A percentile compares a stretch with the other conserved stretches of the same genome.
Conservation (phyloP, 2,329 filamentous ascomycete species). For the Fusarium equiseti region DNA sequence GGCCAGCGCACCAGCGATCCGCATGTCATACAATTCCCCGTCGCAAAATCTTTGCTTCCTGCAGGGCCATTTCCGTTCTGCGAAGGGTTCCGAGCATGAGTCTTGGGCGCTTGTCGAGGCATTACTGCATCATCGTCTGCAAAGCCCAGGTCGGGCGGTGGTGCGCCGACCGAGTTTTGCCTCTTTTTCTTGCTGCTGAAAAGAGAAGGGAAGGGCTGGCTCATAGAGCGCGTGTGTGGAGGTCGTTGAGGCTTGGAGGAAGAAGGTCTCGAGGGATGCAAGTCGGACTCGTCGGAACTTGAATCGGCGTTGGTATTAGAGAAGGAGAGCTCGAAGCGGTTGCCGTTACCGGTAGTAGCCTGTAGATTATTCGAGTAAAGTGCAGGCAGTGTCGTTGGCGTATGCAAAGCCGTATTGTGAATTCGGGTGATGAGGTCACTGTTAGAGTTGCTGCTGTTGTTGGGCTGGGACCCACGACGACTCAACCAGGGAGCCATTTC, state of each 20-base stretch:
- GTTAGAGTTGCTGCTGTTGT: constrained; percentile 36
- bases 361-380: constrained; percentile 29
- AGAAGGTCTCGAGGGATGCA: constrained; percentile 47
- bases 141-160: constrained; percentile 50
- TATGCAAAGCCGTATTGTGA: constrained; percentile 53
- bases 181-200: constrained; percentile 73
- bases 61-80: constrained; percentile 50
- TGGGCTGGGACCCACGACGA: constrained; percentile 49
- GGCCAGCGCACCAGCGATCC: constrained; percentile 85
- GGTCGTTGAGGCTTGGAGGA: constrained; percentile 41
- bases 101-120: constrained; percentile 46
- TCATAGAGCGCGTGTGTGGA: constrained; percentile 70
- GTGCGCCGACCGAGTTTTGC: constrained; percentile 54
- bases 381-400: constrained; percentile 47
- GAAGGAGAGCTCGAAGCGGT: constrained; percentile 47
- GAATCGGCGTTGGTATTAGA: constrained; percentile 53
- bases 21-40: constrained; percentile 87
- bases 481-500: constrained; percentile 52
- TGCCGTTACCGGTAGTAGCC: constrained; percentile 14
- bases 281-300: constrained; percentile 60
- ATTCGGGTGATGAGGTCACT: constrained; percentile 54
- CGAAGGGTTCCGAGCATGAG: constrained; percentile 41
- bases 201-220: constrained; percentile 81
- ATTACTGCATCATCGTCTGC: constrained; percentile 48
- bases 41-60: constrained; percentile 69